Base-by-base conservation (phyloP, 495 filamentous ascomycete genomes). In the Paragyromitra xinjiangensis region DNA sequence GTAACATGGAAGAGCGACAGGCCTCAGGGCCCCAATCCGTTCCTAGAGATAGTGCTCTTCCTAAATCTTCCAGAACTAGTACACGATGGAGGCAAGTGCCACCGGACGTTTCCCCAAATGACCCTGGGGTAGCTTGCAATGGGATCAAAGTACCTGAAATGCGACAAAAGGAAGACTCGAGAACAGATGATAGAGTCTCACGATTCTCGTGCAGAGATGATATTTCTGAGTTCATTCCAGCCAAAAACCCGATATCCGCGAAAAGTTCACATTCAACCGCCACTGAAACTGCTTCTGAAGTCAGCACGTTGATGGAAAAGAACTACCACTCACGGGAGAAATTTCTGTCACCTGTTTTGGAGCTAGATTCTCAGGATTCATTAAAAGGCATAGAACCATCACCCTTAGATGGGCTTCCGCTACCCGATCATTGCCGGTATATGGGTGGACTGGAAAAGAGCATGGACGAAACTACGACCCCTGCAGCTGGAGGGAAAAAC, bases 181-280 rank as follows among this genome's bases (percentile, higher is more conserved):
- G 24, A 40, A 39, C 11, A 66, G 74, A 73, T 53, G 59, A 69
- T 1, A 56, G 69, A 26, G 19, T 65, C 48, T 73, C 69, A 37
- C 56, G 69, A 6, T 26, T 67, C 34, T 55, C 50, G 19, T 51
- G 24, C 7, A 29, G 51, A 8, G 45, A 51, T 16, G 58, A 63
- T 44, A 14, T 24, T 22, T 45, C n/a, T 63, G 73, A 51, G 34
- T 24, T 24, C 42, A 22, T 16, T 29, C 29, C 39, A 3, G 37
- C 59, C n/a, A 51, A 24, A 16, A 29, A 12, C 2, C 11, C 67
- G 7, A n/a, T 22, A 24, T 14, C 9, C 7, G 19, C 58, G 6
- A 34, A 45, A 6, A 68, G 53, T 37, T 50, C 64, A 14, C 69
- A 77, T 39, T 40, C 24, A 7, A 73, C 50, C 1, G 22, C 73